Conservation (phyloP, 2,329 filamentous ascomycete genomes). For the Epichloe coenophiala region DNA sequence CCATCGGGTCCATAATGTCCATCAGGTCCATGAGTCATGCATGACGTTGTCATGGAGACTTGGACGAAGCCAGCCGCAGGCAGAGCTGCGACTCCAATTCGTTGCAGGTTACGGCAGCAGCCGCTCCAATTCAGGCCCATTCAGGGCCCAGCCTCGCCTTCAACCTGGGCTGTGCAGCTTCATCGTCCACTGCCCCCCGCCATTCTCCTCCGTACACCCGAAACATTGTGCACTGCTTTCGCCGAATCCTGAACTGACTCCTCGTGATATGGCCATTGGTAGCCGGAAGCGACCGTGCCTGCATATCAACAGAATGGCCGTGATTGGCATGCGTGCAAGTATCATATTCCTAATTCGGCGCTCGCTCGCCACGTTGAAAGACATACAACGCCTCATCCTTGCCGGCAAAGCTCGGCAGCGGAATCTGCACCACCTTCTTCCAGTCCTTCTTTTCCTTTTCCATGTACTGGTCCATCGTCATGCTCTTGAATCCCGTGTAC, state of each 20-base stretch:
- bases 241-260: neutral
- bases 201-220: conserved; percentile 6
- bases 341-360: conserved; percentile 9
- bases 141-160: neutral
- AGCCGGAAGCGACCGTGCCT: no score
- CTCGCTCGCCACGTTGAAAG: conserved; percentile 38
- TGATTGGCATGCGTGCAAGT: neutral
- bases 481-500: conserved; percentile 54
- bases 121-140: neutral
- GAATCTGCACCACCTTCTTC: conserved; percentile 47
- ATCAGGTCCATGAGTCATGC: no score
- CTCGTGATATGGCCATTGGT: neutral
- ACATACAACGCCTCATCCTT: conserved; percentile 66
- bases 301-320: no score
- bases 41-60: no score
- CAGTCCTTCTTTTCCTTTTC: conserved; percentile 41
- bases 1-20: no score
- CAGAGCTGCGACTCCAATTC: neutral
- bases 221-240: neutral
- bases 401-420: conserved; percentile 60
- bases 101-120: neutral
- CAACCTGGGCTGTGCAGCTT: neutral
- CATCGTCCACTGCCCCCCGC: neutral
- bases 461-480: conserved; percentile 56
- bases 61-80: neutral